Percentiles rank a stretch among this genome's conserved stretches.
phyloP scores from a whole-genome alignment of 495 filamentous ascomycete genomes.

The Aspergillus asperescens region DNA sequence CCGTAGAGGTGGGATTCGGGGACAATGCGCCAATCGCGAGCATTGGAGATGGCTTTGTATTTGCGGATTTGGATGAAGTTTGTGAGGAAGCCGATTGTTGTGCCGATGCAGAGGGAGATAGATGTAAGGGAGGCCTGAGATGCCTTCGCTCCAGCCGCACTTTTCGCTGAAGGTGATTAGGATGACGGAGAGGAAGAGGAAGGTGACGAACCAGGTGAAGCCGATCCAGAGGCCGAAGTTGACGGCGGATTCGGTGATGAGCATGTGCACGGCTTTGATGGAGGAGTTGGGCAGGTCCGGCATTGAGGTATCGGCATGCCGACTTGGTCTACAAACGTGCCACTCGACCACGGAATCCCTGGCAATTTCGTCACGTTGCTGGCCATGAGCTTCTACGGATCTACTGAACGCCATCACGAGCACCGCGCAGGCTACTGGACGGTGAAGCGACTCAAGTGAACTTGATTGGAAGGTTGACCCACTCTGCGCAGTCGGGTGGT shows the following conservation, averaged over 20 bases:
- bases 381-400: too few species aligned
- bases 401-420: too few species aligned
- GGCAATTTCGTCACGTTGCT: too few species aligned
- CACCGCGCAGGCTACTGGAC: too few species aligned
- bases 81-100: conserved; percentile 55
- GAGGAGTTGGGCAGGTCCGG: conserved; percentile 37
- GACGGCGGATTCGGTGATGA: conserved; percentile 70
- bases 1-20: conserved; percentile 53
- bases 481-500: too few species aligned
- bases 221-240: conserved; percentile 69
- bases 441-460: too few species aligned
- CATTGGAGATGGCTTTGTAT: conserved; percentile 55
- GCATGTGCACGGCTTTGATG: conserved; percentile 59
- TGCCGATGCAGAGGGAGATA: conserved; percentile 62
- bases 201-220: conserved; percentile 66
- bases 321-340: too few species aligned
- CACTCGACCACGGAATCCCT: too few species aligned
- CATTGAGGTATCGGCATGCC: too few species aligned
- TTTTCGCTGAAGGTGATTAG: conserved; percentile 70
- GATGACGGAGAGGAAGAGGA: conserved; percentile 69
- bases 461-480: too few species aligned
- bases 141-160: conserved; percentile 60
- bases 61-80: conserved; percentile 53
- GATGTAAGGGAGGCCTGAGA: conserved; percentile 70
- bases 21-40: conserved; percentile 37